Evolutionary conservation across 345 rosid species (phyloP), one percentile per base, ranked within the genome.

Genomic region (Rubroshorea leprosula): DNA sequence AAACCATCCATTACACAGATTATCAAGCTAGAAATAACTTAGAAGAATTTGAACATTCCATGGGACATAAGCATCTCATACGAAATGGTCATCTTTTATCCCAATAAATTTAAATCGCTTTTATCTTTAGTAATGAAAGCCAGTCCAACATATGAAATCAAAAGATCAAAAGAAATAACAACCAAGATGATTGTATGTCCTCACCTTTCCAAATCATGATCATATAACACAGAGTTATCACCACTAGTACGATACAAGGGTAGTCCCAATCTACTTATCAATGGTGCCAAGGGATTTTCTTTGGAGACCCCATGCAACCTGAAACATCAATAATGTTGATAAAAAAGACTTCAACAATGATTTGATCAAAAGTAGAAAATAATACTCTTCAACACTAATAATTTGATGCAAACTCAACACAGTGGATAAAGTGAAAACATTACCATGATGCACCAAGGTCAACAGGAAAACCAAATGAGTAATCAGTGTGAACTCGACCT

Each of bases 401-500:
- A 45, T 6, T 19, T 7, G 3, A n/a, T 21, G 10, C 11, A 31
- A 31, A 26, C 5, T 19, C 1, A 10, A 14, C 19, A 19, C 7
- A 46, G 21, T 29, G 22, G n/a, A 60, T 49, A 35, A 18, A 35
- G 0, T 17, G 15, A 35, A 44, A 44, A 43, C 21, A 16, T 67
- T 74, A 86, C 98, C 98, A 91, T 57, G 98, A 89, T 60, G 99
- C 99, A 69, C 99, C 99, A 58, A 93, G 82, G 74, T 93, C 97
- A 61, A 93, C 78, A 6, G 97, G 97, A 72, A 89, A 93, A 53
- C 97, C 96, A 51, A 88, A 85, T 1, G 97, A 77, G 78, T 69
- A 83, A 64, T 87, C 84, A 23, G 96, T 87, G 61, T 83, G 77
- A 63, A 87, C 84, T 16, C 94, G 78, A 62, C 97, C 94, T 41